These are phyloP conservation scores for Aegilops speltoides DNA, from an alignment of 176 grass and related monocot species.

Conservation along the genomic window DNA sequence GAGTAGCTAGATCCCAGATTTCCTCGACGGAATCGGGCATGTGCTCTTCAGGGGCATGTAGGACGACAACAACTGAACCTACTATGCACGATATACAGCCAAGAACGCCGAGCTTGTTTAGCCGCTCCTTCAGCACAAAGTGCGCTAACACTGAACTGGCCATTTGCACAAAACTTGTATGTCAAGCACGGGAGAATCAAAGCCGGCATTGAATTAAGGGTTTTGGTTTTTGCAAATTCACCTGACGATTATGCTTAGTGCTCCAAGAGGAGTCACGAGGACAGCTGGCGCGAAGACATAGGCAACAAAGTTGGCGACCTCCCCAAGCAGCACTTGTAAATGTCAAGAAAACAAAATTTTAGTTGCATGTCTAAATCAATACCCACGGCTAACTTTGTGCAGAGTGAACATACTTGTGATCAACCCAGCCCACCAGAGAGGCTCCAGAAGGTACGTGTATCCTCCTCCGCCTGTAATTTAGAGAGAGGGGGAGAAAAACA, in stretches of 20 bases:
- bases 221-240: conserved; percentile 18
- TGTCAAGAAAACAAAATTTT: conserved; percentile 27
- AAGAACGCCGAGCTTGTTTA: conserved; percentile 76
- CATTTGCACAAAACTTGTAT: not conserved
- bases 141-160: conserved; percentile 78
- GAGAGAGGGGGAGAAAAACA: not conserved
- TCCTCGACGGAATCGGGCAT: conserved; percentile 73
- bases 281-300: conserved; percentile 90
- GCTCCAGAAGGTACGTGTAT: conserved; percentile 77
- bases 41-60: conserved; percentile 86
- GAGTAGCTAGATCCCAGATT: conserved; percentile 88
- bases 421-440: conserved; percentile 97
- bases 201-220: not conserved
- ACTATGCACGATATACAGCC: conserved; percentile 92
- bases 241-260: conserved; percentile 94
- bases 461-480: conserved; percentile 66
- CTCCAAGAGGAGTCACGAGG: conserved; percentile 93
- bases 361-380: not conserved
- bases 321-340: conserved; percentile 83
- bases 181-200: not conserved
- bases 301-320: conserved; percentile 85
- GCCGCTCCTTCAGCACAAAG: conserved; percentile 80
- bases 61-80: conserved; percentile 86
- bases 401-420: conserved; percentile 65
- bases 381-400: not conserved